phyloP scores from a whole-genome alignment of 129 eudicot species.

The carrot (Daucus carota) region DH1_v3.0 NC_030383.2:62530501-62531000 shows the following conservation, averaged over 20 bases:
- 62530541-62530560: constrained; percentile 26
- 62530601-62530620: constrained; percentile 5
- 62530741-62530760: constrained; percentile 20
- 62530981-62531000: constrained; percentile 2
- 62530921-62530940: neutral
- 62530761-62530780: constrained; percentile 26
- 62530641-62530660: constrained; percentile 23
- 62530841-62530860: neutral
- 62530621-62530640: constrained; percentile 16
- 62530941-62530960: neutral
- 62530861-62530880: neutral
- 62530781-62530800: neutral
- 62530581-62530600: neutral
- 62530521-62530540: constrained; percentile 25
- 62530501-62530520: constrained; percentile 31
- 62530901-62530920: neutral
- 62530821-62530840: neutral
- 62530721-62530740: constrained; percentile 9
- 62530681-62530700: constrained; percentile 27
- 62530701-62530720: constrained; percentile 21
- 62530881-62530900: neutral
- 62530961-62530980: neutral
- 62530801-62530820: neutral
- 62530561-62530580: constrained; percentile 15
- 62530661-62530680: constrained; percentile 10